Conservation (phyloP, 2,329 filamentous ascomycete species). For the Chaetomium globosum region DNA sequence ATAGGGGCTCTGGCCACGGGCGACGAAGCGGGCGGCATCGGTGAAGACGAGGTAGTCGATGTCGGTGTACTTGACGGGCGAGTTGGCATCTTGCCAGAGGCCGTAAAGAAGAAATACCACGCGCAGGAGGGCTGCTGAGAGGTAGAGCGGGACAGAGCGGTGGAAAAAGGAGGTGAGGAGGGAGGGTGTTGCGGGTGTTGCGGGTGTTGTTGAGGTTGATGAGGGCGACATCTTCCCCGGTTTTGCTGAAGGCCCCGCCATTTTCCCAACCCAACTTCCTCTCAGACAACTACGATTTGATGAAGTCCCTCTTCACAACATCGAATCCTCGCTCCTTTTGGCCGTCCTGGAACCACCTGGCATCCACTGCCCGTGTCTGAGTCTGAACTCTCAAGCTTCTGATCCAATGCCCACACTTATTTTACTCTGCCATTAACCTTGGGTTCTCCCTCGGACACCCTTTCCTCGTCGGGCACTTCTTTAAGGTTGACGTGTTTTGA, state of each 20-base stretch:
- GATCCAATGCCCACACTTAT: neutral
- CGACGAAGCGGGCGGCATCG: constrained; percentile 79
- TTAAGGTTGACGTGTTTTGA: neutral
- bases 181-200: constrained; percentile 18
- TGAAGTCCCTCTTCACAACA: neutral
- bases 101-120: constrained; percentile 79
- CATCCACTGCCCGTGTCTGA: neutral
- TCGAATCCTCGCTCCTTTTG: neutral
- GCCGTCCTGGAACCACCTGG: neutral
- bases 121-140: constrained; percentile 66
- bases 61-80: constrained; percentile 95
- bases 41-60: constrained; percentile 99
- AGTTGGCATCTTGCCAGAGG: constrained; percentile 87
- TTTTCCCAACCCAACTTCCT: neutral
- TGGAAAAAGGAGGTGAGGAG: constrained; percentile 42
- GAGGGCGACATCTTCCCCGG: constrained; percentile 1
- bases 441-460: neutral
- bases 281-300: neutral
- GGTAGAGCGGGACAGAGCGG: constrained; percentile 55
- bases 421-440: neutral
- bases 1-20: constrained; percentile 74
- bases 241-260: constrained; percentile 21
- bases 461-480: neutral
- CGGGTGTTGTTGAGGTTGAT: neutral
- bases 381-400: neutral